Evolutionary conservation across 2,329 filamentous ascomycete genomes (phyloP), one percentile per base, ranked within the genome.

Genomic region (Aspergillus sp.): DNA sequence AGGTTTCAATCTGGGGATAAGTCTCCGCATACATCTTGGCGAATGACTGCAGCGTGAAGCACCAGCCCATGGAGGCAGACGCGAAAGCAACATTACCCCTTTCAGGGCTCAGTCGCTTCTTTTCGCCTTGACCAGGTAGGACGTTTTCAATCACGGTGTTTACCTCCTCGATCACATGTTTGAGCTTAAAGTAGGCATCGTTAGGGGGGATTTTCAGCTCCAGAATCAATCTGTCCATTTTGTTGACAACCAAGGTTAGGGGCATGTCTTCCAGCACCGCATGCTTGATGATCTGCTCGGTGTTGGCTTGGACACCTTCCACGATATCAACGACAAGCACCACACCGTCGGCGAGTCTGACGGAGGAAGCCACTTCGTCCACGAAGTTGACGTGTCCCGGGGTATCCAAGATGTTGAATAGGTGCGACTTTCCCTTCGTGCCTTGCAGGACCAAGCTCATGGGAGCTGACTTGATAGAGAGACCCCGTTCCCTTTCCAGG

Each of bases 1-100:
- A 81, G 0, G 86, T 79, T 68, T 95, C 90, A 63, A 97, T 81
- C 47, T 87, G 87, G 5, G 88, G 85, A 69, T 93, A 96, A 46
- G 83, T 90, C 60, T 96, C 89, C 5, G 91, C 86, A 69, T 99
- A 99, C 90, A 96, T 95, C 71, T 90, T 92, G 11, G 94, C 88
- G 68, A 99, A 99, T 1, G 92, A 96, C 56, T 87, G 86, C 32
- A 99, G 77, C 0, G 92, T 97, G 70, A 99, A 96, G 71, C 90
- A 95, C 94, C 94, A 99, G 51, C 89, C 88, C 87, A 97, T 93
- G 54, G 85, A 88, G 46, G 89, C 90, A 71, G 90, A 96, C 0
- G 93, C 89, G 68, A 99, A 99, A 9, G 95, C 86, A n/a, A 99
- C 94, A 68, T 99, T 99, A 56, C 94, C 94, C 75, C 92, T 96